These are phyloP conservation scores for Penicillium herquei DNA, from an alignment of 495 filamentous ascomycete species.

Conservation along the genomic window DNA sequence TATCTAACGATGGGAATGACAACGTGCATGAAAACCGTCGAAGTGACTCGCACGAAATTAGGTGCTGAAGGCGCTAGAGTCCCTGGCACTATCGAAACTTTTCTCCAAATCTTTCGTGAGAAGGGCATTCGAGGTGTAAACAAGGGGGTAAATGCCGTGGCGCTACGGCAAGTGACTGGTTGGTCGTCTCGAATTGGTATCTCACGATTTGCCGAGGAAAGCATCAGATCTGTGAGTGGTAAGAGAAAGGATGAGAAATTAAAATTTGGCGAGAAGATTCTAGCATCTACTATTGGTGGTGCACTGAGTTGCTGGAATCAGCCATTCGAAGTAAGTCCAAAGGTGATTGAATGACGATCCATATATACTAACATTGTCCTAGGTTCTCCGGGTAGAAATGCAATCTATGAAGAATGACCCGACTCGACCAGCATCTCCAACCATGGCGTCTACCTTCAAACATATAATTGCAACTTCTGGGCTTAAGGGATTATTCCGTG, in stretches of 20 bases:
- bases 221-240: slow-evolving; percentile 3
- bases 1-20: too few species aligned
- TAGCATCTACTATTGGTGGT: slow-evolving; percentile 15
- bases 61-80: too few species aligned
- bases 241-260: slow-evolving; percentile 8
- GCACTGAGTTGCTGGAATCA: slow-evolving; percentile 19
- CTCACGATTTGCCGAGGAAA: slow-evolving; percentile 18
- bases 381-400: slow-evolving; percentile 19
- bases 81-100: too few species aligned
- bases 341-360: not conserved
- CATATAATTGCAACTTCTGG: slow-evolving; percentile 10
- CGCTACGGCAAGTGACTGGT: too few species aligned
- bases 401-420: slow-evolving; percentile 19
- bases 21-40: too few species aligned
- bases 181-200: slow-evolving; percentile 19
- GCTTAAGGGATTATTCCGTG: slow-evolving; percentile 11
- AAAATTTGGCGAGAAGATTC: slow-evolving; percentile 14
- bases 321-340: slow-evolving; percentile 14
- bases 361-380: too few species aligned
- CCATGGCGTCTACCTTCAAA: slow-evolving; percentile 9
- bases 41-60: too few species aligned
- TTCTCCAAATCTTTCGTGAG: too few species aligned
- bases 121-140: too few species aligned
- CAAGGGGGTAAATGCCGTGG: too few species aligned
- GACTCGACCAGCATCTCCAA: slow-evolving; percentile 9